A percentile compares a stretch with the other conserved stretches of the same genome.
These are phyloP conservation scores for Allium cepa DNA, from an alignment of 106 monocot species.

Conservation along the genomic window DNA sequence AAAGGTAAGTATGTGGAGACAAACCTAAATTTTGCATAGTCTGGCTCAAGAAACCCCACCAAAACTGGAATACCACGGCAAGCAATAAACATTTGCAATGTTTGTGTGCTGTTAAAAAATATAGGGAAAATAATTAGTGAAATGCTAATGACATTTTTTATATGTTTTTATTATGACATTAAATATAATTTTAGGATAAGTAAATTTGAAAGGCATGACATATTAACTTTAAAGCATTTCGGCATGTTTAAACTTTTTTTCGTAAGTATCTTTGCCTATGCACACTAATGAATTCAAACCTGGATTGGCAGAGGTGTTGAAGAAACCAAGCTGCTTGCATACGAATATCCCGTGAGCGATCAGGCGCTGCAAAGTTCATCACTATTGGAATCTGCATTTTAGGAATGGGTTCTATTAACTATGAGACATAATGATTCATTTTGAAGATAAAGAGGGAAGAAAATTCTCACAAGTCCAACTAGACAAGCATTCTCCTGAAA, in stretches of 20 bases:
- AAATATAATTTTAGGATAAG: too few relatives aligned
- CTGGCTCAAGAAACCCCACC: conserved; percentile 86
- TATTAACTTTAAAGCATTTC: too few relatives aligned
- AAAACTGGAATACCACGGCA: conserved; percentile 87
- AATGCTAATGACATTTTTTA: not conserved
- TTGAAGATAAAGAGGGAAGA: not conserved
- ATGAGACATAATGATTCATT: not conserved
- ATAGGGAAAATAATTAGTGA: not conserved
- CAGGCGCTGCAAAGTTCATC: conserved; percentile 68
- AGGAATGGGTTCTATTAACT: not conserved
- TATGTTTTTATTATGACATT: too few relatives aligned
- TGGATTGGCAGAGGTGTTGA: conserved; percentile 88
- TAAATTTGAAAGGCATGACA: too few relatives aligned
- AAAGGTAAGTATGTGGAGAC: not conserved
- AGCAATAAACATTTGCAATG: conserved; percentile 93
- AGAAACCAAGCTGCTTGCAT: conserved; percentile 89
- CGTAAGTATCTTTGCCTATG: not conserved
- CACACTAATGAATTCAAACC: conserved; percentile 27
- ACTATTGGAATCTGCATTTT: conserved; percentile 76
- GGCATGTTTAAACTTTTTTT: too few relatives aligned
- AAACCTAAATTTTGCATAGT: conserved; percentile 93
- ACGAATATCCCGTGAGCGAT: conserved; percentile 73
- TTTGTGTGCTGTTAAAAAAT: conserved; percentile 45
- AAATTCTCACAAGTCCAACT: conserved; percentile 73
- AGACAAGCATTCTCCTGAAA: conserved; percentile 95